phyloP scores from a whole-genome alignment of 2,329 filamentous ascomycete species.

The Paracorniculantispora psalliotae region DNA sequence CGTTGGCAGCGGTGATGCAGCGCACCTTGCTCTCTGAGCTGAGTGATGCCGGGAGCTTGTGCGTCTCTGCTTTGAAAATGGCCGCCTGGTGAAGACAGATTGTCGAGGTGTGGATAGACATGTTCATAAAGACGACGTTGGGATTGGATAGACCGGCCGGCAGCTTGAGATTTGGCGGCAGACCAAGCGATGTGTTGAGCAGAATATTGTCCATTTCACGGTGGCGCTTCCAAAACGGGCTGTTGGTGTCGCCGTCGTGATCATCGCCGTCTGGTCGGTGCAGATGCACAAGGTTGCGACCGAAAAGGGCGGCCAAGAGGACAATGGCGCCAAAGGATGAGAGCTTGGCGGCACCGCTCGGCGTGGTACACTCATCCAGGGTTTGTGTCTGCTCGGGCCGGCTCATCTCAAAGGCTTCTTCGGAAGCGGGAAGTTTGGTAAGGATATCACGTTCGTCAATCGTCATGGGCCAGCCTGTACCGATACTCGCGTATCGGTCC shows the following conservation, averaged over 20 bases:
- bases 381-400: conserved; percentile 67
- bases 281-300: conserved; percentile 83
- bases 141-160: conserved; percentile 70
- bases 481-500: conserved; percentile 90
- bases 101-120: conserved; percentile 93
- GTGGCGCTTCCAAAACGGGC: conserved; percentile 94
- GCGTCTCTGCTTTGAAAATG: conserved; percentile 94
- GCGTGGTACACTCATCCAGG: conserved; percentile 63
- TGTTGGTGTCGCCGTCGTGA: conserved; percentile 80
- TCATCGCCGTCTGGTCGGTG: conserved; percentile 81
- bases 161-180: conserved; percentile 77
- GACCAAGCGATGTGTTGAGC: conserved; percentile 75
- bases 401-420: conserved; percentile 80
- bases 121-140: conserved; percentile 90
- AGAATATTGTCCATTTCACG: conserved; percentile 84
- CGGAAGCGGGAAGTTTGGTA: conserved; percentile 77
- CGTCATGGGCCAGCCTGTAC: conserved; percentile 94
- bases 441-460: conserved; percentile 88
- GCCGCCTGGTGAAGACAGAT: conserved; percentile 98
- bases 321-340: conserved; percentile 76
- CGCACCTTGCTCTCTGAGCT: conserved; percentile 86
- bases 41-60: conserved; percentile 69
- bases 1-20: conserved; percentile 88
- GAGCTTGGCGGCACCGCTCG: conserved; percentile 67
- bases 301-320: conserved; percentile 84